A percentile compares a stretch with the other conserved stretches of the same genome.
Conservation (phyloP, 2,329 filamentous ascomycete species). For the Lachnellula arida region DNA sequence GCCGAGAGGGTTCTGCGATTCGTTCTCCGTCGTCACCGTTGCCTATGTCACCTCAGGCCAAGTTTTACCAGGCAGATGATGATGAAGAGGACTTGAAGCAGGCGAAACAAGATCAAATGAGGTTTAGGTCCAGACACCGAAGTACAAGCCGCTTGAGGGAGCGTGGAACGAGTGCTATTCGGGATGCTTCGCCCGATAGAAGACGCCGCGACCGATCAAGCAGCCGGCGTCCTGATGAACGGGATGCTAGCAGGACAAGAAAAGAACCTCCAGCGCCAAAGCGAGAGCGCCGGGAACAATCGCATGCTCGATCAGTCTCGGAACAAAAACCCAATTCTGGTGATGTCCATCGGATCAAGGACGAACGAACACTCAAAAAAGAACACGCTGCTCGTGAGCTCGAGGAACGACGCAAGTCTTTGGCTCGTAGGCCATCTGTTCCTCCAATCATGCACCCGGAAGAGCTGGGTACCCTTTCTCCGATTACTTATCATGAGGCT, state of each 20-base stretch:
- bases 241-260: slow-evolving; percentile 21
- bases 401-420: slow-evolving; percentile 79
- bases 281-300: slow-evolving; percentile 14
- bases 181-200: slow-evolving; percentile 28
- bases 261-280: slow-evolving; percentile 21
- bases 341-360: slow-evolving; percentile 51
- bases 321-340: slow-evolving; percentile 47
- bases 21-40: slow-evolving; percentile 78
- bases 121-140: slow-evolving; percentile 51
- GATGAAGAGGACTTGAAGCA: slow-evolving; percentile 59
- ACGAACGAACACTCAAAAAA: slow-evolving; percentile 62
- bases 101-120: slow-evolving; percentile 50
- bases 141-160: slow-evolving; percentile 43
- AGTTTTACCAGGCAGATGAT: slow-evolving; percentile 46
- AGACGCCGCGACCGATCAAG: slow-evolving; percentile 30
- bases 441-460: slow-evolving; percentile 75
- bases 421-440: slow-evolving; percentile 74
- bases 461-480: slow-evolving; percentile 39
- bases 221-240: slow-evolving; percentile 26
- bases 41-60: slow-evolving; percentile 61
- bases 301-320: slow-evolving; percentile 37
- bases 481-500: slow-evolving; percentile 22
- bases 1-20: slow-evolving; percentile 52
- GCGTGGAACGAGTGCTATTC: slow-evolving; percentile 28
- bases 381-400: slow-evolving; percentile 78